Base-by-base conservation (phyloP, 2,329 filamentous ascomycete genomes). In the Aureobasidium sp. region DNA sequence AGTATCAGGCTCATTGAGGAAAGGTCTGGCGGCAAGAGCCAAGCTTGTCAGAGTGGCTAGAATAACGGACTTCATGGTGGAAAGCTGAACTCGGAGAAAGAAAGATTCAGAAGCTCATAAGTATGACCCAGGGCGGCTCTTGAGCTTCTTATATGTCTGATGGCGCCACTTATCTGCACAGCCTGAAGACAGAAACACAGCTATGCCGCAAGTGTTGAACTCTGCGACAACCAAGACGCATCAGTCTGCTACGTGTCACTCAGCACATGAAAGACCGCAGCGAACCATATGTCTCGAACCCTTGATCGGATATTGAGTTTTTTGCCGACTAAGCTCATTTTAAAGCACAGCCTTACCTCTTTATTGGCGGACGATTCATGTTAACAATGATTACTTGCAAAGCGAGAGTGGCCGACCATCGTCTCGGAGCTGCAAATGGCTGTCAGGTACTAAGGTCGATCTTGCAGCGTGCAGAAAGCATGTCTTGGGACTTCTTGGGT, bases 1-100 rank as follows among this genome's bases (percentile, higher is more conserved):
- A 50, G 72, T 74, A 51, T 74, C 71, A n/a, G 72, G 69, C 59
- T 74, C 71, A 41, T 73, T 70, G 51, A 73, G 41, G 55, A 72
- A 74, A 5, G 71, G 71, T 24, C 70, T 67, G 8, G 72, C 70
- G 50, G 71, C 72, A 26, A 73, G 66, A 47, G 69, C 71, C 29
- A 59, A 27, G 20, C 55, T 29, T 17, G 55, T 48, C 41, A 59
- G 13, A 17, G 55, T 37, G 48, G 55, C 41, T 27, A 59, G 29
- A 12, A 59, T 39, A 43, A 59, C 37, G 8, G 43, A 59, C 29
- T 59, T 59, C 55, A 59, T 59, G 9, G 43, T 59, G 12, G 3
- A 15, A 39, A 44, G 17, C 9, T 37, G 20, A 32, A 26, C 10
- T 44, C 52, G 6, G 13, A 13, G 8, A n/a, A 29, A 10, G 24